Evolutionary conservation across 306 rosid genomes (phyloP).

Genomic region (Purshia tridentata): DNA sequence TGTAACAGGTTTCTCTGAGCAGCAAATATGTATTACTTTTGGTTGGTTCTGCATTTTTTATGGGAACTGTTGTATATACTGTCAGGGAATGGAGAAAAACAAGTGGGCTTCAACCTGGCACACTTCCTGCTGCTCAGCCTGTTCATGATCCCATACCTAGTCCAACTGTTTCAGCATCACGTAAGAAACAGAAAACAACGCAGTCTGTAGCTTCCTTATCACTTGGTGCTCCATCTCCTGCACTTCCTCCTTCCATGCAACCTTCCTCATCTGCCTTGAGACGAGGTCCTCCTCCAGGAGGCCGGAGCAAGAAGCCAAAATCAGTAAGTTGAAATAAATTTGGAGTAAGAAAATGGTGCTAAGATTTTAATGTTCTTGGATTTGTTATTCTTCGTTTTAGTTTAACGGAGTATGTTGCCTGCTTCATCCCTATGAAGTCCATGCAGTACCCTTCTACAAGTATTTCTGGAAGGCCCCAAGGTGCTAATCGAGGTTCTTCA

Average conservation of each 20-base stretch:
- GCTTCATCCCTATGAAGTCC: conserved; percentile 38
- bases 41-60: conserved; percentile 11
- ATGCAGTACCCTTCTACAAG: conserved; percentile 42
- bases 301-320: conserved; percentile 60
- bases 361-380: neutral
- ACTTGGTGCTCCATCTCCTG: conserved; percentile 56
- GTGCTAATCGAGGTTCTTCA: conserved; percentile 34
- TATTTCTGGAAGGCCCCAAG: conserved; percentile 38
- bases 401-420: conserved; percentile 20
- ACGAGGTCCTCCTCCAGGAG: conserved; percentile 58
- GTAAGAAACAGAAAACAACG: conserved; percentile 81
- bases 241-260: conserved; percentile 45
- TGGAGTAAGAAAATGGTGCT: neutral
- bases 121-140: conserved; percentile 67
- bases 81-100: conserved; percentile 93
- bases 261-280: conserved; percentile 58
- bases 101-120: conserved; percentile 62
- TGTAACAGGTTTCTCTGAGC: conserved; percentile 17
- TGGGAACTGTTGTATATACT: conserved; percentile 19
- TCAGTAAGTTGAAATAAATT: conserved; percentile 40
- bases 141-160: conserved; percentile 70
- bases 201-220: conserved; percentile 62
- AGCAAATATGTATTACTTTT: conserved; percentile 1
- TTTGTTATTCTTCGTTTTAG: neutral
- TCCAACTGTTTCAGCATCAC: conserved; percentile 83